phyloP scores from a whole-genome alignment of 192 early-diverging fungal genomes.

The Phlyctochytrium bullatum region DNA sequence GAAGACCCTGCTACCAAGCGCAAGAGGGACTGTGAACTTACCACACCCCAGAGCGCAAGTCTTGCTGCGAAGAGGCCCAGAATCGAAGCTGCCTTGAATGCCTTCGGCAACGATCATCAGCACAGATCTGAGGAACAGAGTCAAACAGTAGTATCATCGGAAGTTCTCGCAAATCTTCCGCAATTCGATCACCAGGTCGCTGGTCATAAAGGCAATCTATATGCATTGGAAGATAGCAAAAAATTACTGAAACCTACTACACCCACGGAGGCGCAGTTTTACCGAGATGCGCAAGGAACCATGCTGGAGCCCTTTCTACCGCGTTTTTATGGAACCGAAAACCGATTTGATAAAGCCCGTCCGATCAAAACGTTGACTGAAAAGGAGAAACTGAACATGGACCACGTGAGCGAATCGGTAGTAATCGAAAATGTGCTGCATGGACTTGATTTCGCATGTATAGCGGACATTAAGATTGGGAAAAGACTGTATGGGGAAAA shows the following conservation, averaged over 20 bases:
- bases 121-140: no score
- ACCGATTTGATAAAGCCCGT: no score
- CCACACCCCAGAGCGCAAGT: no score
- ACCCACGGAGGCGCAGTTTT: not conserved
- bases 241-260: constrained; percentile 55
- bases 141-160: no score
- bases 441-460: constrained; percentile 69
- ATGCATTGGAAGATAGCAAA: constrained; percentile 37
- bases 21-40: no score
- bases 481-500: constrained; percentile 70
- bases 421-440: constrained; percentile 76
- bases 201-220: constrained; percentile 5
- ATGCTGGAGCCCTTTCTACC: constrained; percentile 50
- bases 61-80: no score
- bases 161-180: no score
- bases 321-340: no score
- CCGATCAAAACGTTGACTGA: no score
- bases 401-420: constrained; percentile 22
- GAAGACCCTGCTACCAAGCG: no score
- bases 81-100: no score
- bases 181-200: constrained; percentile 10
- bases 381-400: constrained; percentile 38
- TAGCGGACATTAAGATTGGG: constrained; percentile 89
- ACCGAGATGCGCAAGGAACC: not conserved
- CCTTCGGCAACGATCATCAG: no score